A percentile compares a stretch with the other conserved stretches of the same genome.
Conservation (phyloP, 2,329 filamentous ascomycete genomes). For the Aspergillus sp. region DNA sequence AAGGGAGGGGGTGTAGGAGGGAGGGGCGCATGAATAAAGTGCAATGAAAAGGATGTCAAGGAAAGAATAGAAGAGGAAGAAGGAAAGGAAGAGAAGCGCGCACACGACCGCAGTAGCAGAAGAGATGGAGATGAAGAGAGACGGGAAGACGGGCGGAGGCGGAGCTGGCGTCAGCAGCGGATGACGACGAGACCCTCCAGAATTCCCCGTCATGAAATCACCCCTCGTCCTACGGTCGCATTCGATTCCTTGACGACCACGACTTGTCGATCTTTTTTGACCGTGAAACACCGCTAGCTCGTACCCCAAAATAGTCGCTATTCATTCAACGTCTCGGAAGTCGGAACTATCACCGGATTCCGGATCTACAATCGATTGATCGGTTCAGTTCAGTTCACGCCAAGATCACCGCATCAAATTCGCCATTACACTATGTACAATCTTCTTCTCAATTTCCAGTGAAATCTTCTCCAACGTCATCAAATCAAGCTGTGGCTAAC, state of each 20-base stretch:
- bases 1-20: neutral
- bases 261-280: neutral
- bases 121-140: conserved; percentile 9
- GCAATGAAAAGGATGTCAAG: neutral
- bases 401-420: neutral
- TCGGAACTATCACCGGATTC: too few species aligned
- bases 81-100: conserved; percentile 1
- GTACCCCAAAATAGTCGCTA: too few species aligned
- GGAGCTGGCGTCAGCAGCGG: conserved; percentile 12
- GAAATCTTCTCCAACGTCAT: neutral
- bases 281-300: neutral
- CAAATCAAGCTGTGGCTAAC: neutral
- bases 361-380: too few species aligned
- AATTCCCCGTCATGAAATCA: neutral
- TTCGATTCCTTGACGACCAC: neutral
- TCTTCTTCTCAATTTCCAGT: neutral
- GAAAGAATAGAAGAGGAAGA: neutral
- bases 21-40: neutral
- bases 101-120: neutral
- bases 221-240: too few species aligned
- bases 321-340: too few species aligned
- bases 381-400: neutral
- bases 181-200: conserved; percentile 5
- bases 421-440: neutral
- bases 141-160: conserved; percentile 9